Base-by-base conservation (phyloP, 1,139 yeast species). In the Pneumocystis canis region DNA sequence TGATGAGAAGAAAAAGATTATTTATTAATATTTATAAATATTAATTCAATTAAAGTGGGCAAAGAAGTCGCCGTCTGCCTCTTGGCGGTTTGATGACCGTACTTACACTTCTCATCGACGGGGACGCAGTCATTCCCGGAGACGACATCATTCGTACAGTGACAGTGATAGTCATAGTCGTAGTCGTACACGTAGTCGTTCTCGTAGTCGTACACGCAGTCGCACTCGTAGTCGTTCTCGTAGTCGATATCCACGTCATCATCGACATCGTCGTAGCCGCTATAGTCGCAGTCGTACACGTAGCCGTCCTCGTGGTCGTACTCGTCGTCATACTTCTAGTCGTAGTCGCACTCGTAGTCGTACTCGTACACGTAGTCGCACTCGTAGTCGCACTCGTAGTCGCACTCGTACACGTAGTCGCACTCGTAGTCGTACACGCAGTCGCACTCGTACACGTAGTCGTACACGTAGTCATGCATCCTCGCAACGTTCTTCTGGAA, bases 31-130 rank as follows among this genome's bases (percentile, higher is more conserved):
- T n/a, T n/a, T n/a, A n/a, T n/a, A n/a, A n/a, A n/a, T n/a, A n/a
- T n/a, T n/a, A n/a, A n/a, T n/a, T n/a, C n/a, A 35, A 35, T 2
- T 35, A 35, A 33, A 66, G 68, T 67, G 69, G 68, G 68, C 68
- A 9, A 64, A 63, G 33, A 64, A 66, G 54, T 61, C 67, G 5
- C 68, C 68, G 14, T 66, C 68, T 3, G 62, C 68, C 7, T 65
- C 66, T 7, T 66, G 66, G 65, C 65, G 68, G 41, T 63, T 59
- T 53, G 67, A 64, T 14, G 68, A 65, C 20, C 63, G 68, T 37
- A 63, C 66, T 9, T 47, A 47, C 30, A 11, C 54, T 1, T 20
- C 54, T 5, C 67, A 65, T 39, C 64, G 68, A 7, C 64, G 68
- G 14, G 40, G 62, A 14, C 59, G 58, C 5, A 47, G 62, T 6